Percentiles rank a stretch among this genome's conserved stretches.
phyloP scores from a whole-genome alignment of 139 green algal species.

The Chloropicon primus region DNA sequence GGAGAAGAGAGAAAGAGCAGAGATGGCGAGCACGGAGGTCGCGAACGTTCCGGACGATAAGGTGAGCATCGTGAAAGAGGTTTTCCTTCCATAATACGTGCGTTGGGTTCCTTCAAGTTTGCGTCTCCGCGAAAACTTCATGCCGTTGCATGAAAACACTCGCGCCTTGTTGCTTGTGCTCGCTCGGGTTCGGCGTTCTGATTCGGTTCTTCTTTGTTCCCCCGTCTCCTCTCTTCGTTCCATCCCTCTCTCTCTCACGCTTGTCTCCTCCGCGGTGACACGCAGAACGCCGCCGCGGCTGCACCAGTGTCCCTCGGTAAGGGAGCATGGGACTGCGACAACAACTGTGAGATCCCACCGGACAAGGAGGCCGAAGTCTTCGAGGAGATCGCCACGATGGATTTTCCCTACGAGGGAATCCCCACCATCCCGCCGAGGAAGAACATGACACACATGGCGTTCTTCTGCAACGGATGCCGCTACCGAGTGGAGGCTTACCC shows the following conservation, averaged over 20 bases:
- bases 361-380: constrained; percentile 89
- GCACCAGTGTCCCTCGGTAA: constrained; percentile 55
- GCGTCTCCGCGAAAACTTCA: too few relatives aligned
- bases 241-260: neutral
- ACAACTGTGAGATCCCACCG: constrained; percentile 55
- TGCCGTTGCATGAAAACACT: too few relatives aligned
- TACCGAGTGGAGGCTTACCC: constrained; percentile 60
- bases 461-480: constrained; percentile 78
- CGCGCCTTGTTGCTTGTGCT: too few relatives aligned
- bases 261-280: too few relatives aligned
- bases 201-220: too few relatives aligned
- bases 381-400: constrained; percentile 87
- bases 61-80: too few relatives aligned
- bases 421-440: constrained; percentile 78
- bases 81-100: too few relatives aligned
- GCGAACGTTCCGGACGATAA: neutral
- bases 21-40: neutral
- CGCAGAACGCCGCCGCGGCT: neutral
- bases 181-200: too few relatives aligned
- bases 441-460: constrained; percentile 70
- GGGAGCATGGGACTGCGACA: constrained; percentile 87
- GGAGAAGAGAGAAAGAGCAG: neutral
- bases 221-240: neutral
- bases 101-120: too few relatives aligned
- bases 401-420: constrained; percentile 79